A percentile compares a stretch with the other conserved stretches of the same genome.
phyloP scores from a whole-genome alignment of 139 green algal species.

The Coelastrella sp. region DNA sequence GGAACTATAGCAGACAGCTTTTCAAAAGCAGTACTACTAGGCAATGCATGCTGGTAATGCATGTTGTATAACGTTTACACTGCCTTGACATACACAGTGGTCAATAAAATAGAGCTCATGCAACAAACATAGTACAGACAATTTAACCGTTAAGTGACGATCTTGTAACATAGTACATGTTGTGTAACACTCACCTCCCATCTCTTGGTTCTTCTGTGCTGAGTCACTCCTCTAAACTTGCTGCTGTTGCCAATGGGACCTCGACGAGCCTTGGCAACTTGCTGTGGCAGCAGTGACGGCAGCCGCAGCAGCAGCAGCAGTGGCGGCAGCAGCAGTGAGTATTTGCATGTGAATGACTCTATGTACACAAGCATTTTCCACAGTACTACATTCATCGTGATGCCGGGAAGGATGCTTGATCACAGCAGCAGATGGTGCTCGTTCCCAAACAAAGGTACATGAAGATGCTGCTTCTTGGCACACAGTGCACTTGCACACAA shows the following conservation, averaged over 20 bases:
- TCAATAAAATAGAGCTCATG: background rate
- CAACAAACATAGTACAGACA: background rate
- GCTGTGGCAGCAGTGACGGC: background rate
- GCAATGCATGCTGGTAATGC: no score
- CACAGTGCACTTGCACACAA: background rate
- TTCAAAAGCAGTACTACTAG: no score
- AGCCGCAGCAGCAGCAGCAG: background rate
- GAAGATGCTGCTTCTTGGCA: background rate
- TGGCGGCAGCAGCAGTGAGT: background rate
- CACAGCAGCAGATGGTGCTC: no score
- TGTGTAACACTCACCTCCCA: background rate
- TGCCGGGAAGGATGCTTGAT: no score
- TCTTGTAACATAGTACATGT: no score
- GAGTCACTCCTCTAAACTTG: slow-evolving; percentile 55
- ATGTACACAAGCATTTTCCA: background rate
- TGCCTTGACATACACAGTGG: no score
- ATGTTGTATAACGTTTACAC: no score
- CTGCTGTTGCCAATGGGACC: slow-evolving; percentile 49
- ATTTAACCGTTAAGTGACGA: background rate
- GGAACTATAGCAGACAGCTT: no score
- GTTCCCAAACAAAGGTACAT: no score
- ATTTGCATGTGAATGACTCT: background rate
- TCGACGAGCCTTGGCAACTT: slow-evolving; percentile 4
- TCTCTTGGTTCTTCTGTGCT: slow-evolving; percentile 21
- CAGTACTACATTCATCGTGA: background rate